Evolutionary conservation across 202 grass and related monocot species (phyloP).

Genomic region (Schoenoplectus triqueter): DNA sequence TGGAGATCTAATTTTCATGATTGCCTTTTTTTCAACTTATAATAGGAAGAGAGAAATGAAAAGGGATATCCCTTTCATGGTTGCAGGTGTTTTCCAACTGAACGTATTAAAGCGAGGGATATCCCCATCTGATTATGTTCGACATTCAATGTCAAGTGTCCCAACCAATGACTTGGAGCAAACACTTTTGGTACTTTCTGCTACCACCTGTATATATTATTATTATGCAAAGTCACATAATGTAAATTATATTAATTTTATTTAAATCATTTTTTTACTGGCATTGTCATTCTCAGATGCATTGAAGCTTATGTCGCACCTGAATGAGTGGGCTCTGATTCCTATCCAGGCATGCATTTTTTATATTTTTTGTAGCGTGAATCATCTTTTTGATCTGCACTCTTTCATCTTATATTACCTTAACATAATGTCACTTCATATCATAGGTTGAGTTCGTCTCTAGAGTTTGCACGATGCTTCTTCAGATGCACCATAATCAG

Average conservation of each 20-base stretch:
- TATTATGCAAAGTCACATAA: not conserved
- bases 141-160: slow-evolving; percentile 69
- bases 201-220: not conserved
- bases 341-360: slow-evolving; percentile 65
- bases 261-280: slow-evolving; percentile 44
- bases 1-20: slow-evolving; percentile 60
- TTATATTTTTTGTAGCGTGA: slow-evolving; percentile 12
- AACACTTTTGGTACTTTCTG: slow-evolving; percentile 66
- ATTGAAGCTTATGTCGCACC: slow-evolving; percentile 90
- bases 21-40: slow-evolving; percentile 36
- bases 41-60: slow-evolving; percentile 68
- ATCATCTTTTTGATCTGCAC: not conserved
- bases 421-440: slow-evolving; percentile 30
- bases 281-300: slow-evolving; percentile 94
- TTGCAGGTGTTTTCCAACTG: slow-evolving; percentile 59
- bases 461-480: slow-evolving; percentile 73
- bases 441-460: slow-evolving; percentile 87
- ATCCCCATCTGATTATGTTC: slow-evolving; percentile 86
- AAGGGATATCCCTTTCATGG: too few relatives aligned
- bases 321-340: slow-evolving; percentile 83
- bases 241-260: slow-evolving; percentile 25
- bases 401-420: not conserved
- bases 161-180: slow-evolving; percentile 87
- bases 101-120: slow-evolving; percentile 81
- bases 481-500: slow-evolving; percentile 96